A percentile compares a stretch with the other conserved stretches of the same genome.
Evolutionary conservation across 345 rosid species (phyloP).

Genomic region (Populus tremula): DNA sequence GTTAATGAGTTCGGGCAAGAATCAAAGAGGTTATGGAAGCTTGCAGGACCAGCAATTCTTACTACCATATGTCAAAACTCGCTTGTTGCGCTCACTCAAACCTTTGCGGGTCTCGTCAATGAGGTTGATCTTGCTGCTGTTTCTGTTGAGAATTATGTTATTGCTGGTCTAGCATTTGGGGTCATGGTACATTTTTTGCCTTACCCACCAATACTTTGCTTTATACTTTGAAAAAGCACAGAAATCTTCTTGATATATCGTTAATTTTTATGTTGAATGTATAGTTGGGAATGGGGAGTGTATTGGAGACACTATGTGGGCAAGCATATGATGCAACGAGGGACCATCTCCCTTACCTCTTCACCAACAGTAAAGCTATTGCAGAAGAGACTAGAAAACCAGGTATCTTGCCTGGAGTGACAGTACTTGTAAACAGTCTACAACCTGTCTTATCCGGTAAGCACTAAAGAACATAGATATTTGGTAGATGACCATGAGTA

Average conservation of each 20-base stretch:
- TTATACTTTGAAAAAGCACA: neutral
- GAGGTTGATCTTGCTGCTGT: slow-evolving; percentile 89
- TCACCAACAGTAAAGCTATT: too few species aligned
- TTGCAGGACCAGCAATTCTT: slow-evolving; percentile 91
- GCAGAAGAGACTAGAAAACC: too few species aligned
- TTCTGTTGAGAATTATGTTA: slow-evolving; percentile 80
- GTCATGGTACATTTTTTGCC: slow-evolving; percentile 55
- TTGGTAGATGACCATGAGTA: too few species aligned
- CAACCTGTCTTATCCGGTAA: too few species aligned
- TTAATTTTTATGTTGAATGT: slow-evolving; percentile 10
- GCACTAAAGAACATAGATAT: too few species aligned
- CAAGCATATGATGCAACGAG: slow-evolving; percentile 55
- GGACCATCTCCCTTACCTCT: too few species aligned
- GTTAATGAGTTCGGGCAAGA: slow-evolving; percentile 57
- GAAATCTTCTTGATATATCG: neutral
- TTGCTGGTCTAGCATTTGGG: slow-evolving; percentile 84
- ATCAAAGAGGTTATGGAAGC: slow-evolving; percentile 68
- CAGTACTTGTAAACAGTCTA: too few species aligned
- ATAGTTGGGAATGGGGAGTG: slow-evolving; percentile 98
- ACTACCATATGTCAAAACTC: slow-evolving; percentile 74
- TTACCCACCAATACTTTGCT: too few species aligned
- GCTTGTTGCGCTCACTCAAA: slow-evolving; percentile 86
- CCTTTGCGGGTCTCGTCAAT: slow-evolving; percentile 65
- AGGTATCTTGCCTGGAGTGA: too few species aligned
- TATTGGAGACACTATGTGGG: slow-evolving; percentile 83